Base-by-base conservation (phyloP, 2,329 filamentous ascomycete species). In the Gnomoniopsis smithogilvyi region DNA sequence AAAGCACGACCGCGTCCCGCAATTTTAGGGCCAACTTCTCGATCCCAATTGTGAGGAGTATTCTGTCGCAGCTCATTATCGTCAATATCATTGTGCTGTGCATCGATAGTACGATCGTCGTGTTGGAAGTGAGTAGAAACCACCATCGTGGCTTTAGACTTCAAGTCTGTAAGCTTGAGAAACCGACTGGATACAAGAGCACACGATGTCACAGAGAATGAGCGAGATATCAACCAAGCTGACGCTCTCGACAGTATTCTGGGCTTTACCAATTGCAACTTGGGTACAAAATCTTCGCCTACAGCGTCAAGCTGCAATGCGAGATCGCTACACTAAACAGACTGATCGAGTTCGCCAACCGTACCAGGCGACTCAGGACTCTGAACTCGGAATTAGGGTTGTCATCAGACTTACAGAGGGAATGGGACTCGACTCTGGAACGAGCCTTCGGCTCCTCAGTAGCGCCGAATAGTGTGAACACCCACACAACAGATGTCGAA, bases 321-420 rank as follows among this genome's bases (percentile, higher is more conserved):
- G 64, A 65, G 52, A 54, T 64, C 41, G 57, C 43, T 30, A 64
- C 64, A 30, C 54, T 65, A 8, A 65, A 61, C 34, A 51, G 51
- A 12, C 60, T 65, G 19, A 43, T 63, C 19, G 60, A 65, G 2
- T 58, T 64, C 7, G 59, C 58, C 21, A 64, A 60, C 22, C 55
- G 55, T 6, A 52, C 56, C 17, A 52, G 49, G 21, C 36, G 43
- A 2, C 38, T 53, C 4, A 22, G 26, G 8, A 48, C 21, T n/a
- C 30, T 48, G 10, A 47, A 58, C 17, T 24, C 36, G 34, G 48
- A 57, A 8, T 51, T 46, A 7, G 47, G 50, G 12, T 19, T 58
- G 21, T 33, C 51, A n/a, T 52, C 49, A 3, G 26, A 53, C 21
- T 12, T 58, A 17, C 49, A 58, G n/a, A 53, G 56, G 43, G 56